Evolutionary conservation across 345 rosid genomes (phyloP), one percentile per base, ranked within the genome.

Genomic region (Adansonia digitata): DNA sequence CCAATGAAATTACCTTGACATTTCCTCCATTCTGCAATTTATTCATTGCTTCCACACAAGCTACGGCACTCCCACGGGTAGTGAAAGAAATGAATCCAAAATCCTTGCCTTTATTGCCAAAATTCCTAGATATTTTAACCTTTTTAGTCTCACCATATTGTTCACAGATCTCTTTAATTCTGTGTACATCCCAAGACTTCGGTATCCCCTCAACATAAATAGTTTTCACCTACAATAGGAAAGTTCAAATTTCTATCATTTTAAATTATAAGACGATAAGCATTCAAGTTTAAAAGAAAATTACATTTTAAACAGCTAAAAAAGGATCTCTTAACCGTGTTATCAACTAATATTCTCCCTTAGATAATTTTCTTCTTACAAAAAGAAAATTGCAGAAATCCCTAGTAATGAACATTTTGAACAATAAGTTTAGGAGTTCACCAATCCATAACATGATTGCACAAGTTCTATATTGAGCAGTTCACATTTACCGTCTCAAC

Each of bases 41-140:
- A 48, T 80, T 76, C 37, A 80, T 66, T 56, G 69, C 74, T 76
- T 68, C 74, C 39, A 76, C 63, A 40, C 79, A 80, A 61, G 83
- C 77, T 20, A 68, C 43, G 29, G 83, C 79, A 80, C 52, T 55
- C 14, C 74, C 74, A 57, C 66, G 71, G 64, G 79, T 67, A 68
- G 67, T 14, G 64, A 68, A 80, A 61, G 77, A 45, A 61, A 80
- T 60, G 56, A 80, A 80, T 42, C 80, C 83, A 73, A 73, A 76
- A 72, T 75, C 74, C 73, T 66, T 71, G 35, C 73, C 69, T 55
- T 59, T 72, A 24, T 26, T 7, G 64, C 78, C 31, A 40, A 79
- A 75, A 18, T 55, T 79, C n/a, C 29, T 67, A 65, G 71, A 72
- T 35, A 79, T 46, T 46, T 46, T 59, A 34, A 76, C 80, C 27